Evolutionary conservation across 441 rosid species (phyloP), one percentile per base, ranked within the genome.

Genomic region (Gossypium trilobum): DNA sequence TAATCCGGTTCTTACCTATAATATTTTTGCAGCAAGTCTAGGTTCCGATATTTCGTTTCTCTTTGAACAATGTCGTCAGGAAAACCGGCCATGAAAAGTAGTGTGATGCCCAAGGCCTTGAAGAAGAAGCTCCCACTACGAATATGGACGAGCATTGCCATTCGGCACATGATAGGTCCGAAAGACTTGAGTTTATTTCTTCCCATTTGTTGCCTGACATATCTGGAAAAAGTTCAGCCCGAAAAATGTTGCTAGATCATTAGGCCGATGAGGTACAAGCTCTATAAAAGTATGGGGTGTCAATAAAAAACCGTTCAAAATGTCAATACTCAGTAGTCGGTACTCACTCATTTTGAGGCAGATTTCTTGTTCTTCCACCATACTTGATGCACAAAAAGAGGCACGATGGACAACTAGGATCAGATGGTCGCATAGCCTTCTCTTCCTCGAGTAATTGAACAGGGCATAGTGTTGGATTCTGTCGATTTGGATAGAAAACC

Each of bases 161-260:
- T 84, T 74, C 78, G 77, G 70, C 91, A 84, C 73, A 84, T 78
- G 3, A 78, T 57, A 22, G 88, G 88, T 69, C 89, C 89, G 0
- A 87, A 87, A 70, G 89, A 87, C 76, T 87, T 85, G 52, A 87
- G 82, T 72, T 87, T 87, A 80, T 84, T 87, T 74, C 82, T 84
- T 74, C 91, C 91, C 91, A 87, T 87, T 0, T 85, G 75, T 81
- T 85, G 91, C 82, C 91, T 83, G 61, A 87, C 91, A 68, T 87
- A 87, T 70, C 89, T 85, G 84, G 16, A 75, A 70, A 20, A 75
- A 70, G 42, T 11, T 36, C 17, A 23, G 42, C 59, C 52, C 6
- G 42, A 13, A 68, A 36, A 22, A 56, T 11, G 13, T n/a, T n/a
- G 16, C 62, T 19, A 31, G 39, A 39, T 55, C 60, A 55, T 72